These are phyloP conservation scores for Pelargonium myrrhifolium DNA, from an alignment of 441 rosid species.

Conservation along the genomic window DNA sequence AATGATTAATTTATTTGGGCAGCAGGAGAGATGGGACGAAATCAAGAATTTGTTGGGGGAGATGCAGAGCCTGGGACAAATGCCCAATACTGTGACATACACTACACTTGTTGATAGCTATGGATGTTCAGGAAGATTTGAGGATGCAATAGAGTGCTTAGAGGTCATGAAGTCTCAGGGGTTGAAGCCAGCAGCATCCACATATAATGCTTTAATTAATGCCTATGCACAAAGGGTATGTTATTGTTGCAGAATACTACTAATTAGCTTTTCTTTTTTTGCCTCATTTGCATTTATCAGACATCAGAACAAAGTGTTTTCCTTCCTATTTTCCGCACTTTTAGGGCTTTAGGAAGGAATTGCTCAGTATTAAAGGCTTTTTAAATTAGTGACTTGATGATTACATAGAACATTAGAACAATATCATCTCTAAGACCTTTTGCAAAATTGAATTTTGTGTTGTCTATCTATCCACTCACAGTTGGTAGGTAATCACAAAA, in stretches of 20 bases:
- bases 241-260: slow-evolving; percentile 10
- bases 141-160: slow-evolving; percentile 78
- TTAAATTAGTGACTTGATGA: not conserved
- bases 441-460: not conserved
- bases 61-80: slow-evolving; percentile 61
- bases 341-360: not conserved
- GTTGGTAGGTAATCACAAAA: not conserved
- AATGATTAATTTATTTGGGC: slow-evolving; percentile 78
- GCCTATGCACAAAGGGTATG: slow-evolving; percentile 93
- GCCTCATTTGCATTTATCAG: not conserved
- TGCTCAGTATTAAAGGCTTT: not conserved
- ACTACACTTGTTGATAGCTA: slow-evolving; percentile 85
- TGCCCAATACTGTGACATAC: slow-evolving; percentile 70
- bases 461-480: not conserved
- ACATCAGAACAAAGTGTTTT: not conserved
- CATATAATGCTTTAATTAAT: slow-evolving; percentile 93
- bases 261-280: not conserved
- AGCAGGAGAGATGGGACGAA: slow-evolving; percentile 76
- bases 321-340: not conserved
- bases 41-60: slow-evolving; percentile 57
- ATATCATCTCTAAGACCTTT: not conserved
- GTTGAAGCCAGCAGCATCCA: slow-evolving; percentile 67
- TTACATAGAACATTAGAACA: slow-evolving; percentile 1
- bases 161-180: slow-evolving; percentile 81
- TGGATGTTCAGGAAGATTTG: slow-evolving; percentile 83